Conservation (phyloP, 306 rosid genomes). For the Fagus sylvatica region DNA sequence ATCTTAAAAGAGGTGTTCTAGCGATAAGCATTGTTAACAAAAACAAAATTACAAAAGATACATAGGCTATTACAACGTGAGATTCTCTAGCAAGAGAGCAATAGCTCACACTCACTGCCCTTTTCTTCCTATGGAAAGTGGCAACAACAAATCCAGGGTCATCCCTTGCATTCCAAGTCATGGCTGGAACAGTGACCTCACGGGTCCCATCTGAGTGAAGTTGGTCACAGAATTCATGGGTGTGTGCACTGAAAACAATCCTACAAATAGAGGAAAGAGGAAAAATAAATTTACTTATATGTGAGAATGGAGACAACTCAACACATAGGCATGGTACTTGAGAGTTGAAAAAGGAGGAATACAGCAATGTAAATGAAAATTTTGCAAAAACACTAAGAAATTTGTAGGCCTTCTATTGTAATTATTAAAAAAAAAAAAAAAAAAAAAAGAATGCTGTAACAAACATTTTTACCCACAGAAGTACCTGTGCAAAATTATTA, state of each 20-base stretch:
- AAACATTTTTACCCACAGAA: background rate
- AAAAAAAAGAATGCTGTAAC: background rate
- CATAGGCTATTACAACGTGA: constrained; percentile 40
- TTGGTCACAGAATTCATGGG: constrained; percentile 37
- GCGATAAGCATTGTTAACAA: constrained; percentile 8
- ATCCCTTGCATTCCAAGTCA: constrained; percentile 70
- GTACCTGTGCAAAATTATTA: background rate
- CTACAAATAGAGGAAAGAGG: constrained; percentile 34
- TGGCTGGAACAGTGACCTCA: constrained; percentile 65
- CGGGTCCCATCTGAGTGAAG: constrained; percentile 58
- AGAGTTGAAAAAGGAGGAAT: background rate
- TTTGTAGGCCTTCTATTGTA: background rate
- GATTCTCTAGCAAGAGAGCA: constrained; percentile 73
- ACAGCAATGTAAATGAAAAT: background rate
- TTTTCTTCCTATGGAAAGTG: constrained; percentile 49
- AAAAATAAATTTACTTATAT: constrained; percentile 6
- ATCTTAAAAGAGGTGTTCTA: constrained; percentile 20
- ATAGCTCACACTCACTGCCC: constrained; percentile 51
- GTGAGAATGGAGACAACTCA: constrained; percentile 2
- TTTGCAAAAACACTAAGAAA: background rate
- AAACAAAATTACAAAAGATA: constrained; percentile 36
- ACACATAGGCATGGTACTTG: background rate
- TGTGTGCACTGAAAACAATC: constrained; percentile 67
- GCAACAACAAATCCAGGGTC: constrained; percentile 76
- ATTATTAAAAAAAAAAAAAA: background rate